Base-by-base conservation (phyloP, 139 green algal species). In the Coelastrella sp. region DNA sequence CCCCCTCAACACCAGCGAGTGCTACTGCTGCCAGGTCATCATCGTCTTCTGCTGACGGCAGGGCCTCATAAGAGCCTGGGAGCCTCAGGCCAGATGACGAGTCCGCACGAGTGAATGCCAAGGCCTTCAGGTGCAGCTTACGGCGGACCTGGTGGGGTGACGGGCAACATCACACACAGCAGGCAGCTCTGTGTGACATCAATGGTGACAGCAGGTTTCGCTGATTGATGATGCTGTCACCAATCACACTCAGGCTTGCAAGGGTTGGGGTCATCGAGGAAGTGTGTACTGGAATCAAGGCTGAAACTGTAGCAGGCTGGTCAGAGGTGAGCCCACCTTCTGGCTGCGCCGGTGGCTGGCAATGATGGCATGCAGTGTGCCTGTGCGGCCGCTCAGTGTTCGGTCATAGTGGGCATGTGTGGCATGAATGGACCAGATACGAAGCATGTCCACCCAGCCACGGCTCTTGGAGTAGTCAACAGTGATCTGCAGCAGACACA, bases 341-440 rank as follows among this genome's bases (percentile, higher is more conserved):
- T 89, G 35, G 84, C 87, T 91, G 85, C 93, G 94, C 78, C 82
- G 82, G 74, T 95, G 87, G 73, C 79, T 91, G 27, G 91, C 88
- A 57, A 87, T 73, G 20, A 95, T 93, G 6, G 89, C 91, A 7
- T 81, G 35, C 68, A 95, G 70, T 58, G 84, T 89, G 8, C 59
- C 63, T 17, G 60, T 76, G 27, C 68, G 10, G 35, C 56, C 56
- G 61, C 58, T 78, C 25, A 90, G 59, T 11, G 78, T 78, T 6
- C n/a, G 57, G 66, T 93, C 90, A 80, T 95, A 95, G 57, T 81
- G 73, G 73, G 93, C 91, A 60, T 95, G 93, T 8, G 78, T 78
- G 65, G 92, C 22, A 15, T 93, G 93, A 78, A 95, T 94, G 70
- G 87, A 85, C 94, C 93, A 95, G 0, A 96, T 57, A 10, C 94